Evolutionary conservation across 192 early-diverging fungal species (phyloP), one percentile per base, ranked within the genome.

Genomic region (Podila verticillata): DNA sequence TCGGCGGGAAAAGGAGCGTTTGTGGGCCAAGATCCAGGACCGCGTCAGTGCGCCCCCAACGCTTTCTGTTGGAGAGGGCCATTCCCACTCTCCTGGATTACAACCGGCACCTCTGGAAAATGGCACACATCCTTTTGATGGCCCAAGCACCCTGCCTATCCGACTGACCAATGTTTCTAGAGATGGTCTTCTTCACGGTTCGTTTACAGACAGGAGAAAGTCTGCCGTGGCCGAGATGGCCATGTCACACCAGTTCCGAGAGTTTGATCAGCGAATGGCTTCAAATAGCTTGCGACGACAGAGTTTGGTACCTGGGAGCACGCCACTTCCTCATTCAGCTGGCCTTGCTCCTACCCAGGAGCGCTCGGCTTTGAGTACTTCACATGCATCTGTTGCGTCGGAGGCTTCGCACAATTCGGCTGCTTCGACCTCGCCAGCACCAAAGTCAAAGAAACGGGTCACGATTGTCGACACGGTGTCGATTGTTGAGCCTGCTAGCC

Each of bases 381-480:
- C 61, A 5, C 39, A 72, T 28, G 48, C 30, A 5, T 61, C 61
- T 7, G 34, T n/a, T 12, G 29, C 26, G 19, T 68, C 51, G 29
- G 17, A 26, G 9, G 39, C 30, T 1, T 67, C 65, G 29, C 61
- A 26, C 15, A 44, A 32, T 19, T 48, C 47, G n/a, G n/a, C n/a
- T n/a, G n/a, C n/a, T 19, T 59, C 65, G 7, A 60, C 70, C 6
- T 58, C 64, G 2, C 65, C 77, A 0, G 35, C 65, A 22, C 36
- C 30, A 49, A 80, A 80, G 19, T 72, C 77, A 28, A 80, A 80
- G 56, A 80, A 80, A 66, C 71, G 63, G 34, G 77, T 80, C n/a
- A 80, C 77, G 3, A 80, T 80, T 24, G 70, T 26, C 30, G 77
- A 80, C 0, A 28, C 65, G 0, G 26, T 80, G 28, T 80, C 77